Evolutionary conservation across 2,329 filamentous ascomycete species (phyloP).

Genomic region (Penicillium hesseltinei): DNA sequence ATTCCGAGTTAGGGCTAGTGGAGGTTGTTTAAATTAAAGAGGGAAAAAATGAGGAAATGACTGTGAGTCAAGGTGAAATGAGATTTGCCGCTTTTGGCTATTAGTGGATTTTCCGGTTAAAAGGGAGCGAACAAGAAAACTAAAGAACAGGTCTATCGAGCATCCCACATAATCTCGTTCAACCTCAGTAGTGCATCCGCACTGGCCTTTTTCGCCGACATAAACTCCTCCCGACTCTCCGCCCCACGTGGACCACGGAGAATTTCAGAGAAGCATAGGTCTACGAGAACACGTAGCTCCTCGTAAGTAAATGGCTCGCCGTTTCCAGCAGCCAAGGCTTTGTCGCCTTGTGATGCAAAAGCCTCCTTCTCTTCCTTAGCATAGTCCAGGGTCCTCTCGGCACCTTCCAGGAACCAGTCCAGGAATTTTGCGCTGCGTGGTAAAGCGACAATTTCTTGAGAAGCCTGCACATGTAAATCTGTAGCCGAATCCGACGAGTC

Average conservation of each 20-base stretch:
- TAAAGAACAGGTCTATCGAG: constrained; percentile 24
- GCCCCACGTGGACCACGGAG: constrained; percentile 41
- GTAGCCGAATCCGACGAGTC: constrained; percentile 7
- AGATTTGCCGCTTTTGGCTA: not conserved
- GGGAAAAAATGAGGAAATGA: constrained; percentile 18
- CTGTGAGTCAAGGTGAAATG: constrained; percentile 6
- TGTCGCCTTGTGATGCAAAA: constrained; percentile 35
- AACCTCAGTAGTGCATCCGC: constrained; percentile 45
- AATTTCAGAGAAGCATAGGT: constrained; percentile 47
- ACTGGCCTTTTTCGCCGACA: constrained; percentile 47
- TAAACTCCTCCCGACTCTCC: constrained; percentile 46
- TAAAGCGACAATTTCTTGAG: constrained; percentile 41
- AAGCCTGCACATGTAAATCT: constrained; percentile 8
- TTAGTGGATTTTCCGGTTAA: not conserved
- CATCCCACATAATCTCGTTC: constrained; percentile 51
- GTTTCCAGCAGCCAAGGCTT: constrained; percentile 38
- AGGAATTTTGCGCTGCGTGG: constrained; percentile 47
- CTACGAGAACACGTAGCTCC: constrained; percentile 46
- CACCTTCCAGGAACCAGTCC: constrained; percentile 49
- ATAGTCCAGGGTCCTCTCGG: constrained; percentile 45
- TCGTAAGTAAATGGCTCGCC: constrained; percentile 48
- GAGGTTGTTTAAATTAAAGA: constrained; percentile 17
- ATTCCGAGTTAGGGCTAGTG: constrained; percentile 15
- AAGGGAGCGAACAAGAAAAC: not conserved
- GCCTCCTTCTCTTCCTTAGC: constrained; percentile 46